Base-by-base conservation (phyloP, 1,139 yeast species). In the Saccharomycopsis hybrid region DNA sequence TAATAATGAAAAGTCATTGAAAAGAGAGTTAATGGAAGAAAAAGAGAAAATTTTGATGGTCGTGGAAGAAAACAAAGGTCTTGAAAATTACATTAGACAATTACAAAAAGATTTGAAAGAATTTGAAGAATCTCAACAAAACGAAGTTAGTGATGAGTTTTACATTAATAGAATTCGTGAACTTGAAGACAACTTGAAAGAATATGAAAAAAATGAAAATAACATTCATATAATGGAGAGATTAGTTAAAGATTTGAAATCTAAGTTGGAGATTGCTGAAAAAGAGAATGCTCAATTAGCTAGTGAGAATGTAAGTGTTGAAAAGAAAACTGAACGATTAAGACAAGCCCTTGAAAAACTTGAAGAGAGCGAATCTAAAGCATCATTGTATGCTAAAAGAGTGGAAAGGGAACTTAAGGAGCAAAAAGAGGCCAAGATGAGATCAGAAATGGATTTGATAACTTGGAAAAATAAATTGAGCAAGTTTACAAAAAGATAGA, bases 391-490 rank as follows among this genome's bases (percentile, higher is more conserved):
- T 27, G 63, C 72, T 24, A 71, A 74, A 47, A 64, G 77, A 41
- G 68, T 76, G 0, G 70, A 68, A 48, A 65, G 82, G 45, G 80
- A 77, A 54, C 65, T 73, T 8, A 65, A 73, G 5, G 82, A 79
- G 47, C 66, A 76, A 56, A 77, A 76, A 56, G 87, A 82, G 55
- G 68, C 68, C 44, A 66, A 77, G 49, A 64, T 80, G 53, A 66
- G 75, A 52, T 63, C 83, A 56, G 89, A 85, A 63, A 77, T 72
- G 59, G 95, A 86, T 60, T 65, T 84, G 18, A 71, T 77, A 46
- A 81, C 78, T 53, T 80, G 89, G 78, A 41, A 41, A 47, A 46
- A 41, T 29, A 37, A 30, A n/a, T 36, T 44, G 29, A 37, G 30
- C 35, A 44, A 44, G 27, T 44, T 44, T 24, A 27, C 47, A 13